Evolutionary conservation across 106 monocot genomes (phyloP), one percentile per base, ranked within the genome.

Genomic region (Phalaenopsis equestris): DNA sequence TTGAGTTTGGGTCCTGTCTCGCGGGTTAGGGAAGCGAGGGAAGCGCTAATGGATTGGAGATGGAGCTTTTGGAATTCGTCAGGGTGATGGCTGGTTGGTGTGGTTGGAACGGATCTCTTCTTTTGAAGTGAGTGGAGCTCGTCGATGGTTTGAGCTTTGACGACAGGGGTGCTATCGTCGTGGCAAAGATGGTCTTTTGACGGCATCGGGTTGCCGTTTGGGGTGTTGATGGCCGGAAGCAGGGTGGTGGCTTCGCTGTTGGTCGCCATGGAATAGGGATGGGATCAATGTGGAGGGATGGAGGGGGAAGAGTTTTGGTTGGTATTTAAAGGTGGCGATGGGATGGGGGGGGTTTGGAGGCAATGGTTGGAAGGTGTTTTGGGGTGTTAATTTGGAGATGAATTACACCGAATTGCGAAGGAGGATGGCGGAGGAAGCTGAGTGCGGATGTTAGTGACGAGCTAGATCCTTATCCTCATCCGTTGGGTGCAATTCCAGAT

Each of bases 21-120:
- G 23, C 99, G 81, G 1, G 93, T 95, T 58, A 99, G 79, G 10
- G 99, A 99, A 4, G 94, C 94, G 85, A 99, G 80, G 0, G 99
- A 99, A n/a, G 99, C 95, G 84, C 99, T 99, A 79, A 99, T 99
- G 75, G 99, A 99, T 67, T 93, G 95, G 43, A 99, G 99, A 84
- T 99, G 99, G 72, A 91, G 93, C 78, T 82, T 83, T 4, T 91
- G 93, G n/a, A 93, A 85, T 6, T 95, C 91, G 61, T 95, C 99
- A 73, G 89, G 42, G 89, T 94, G 84, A 89, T 88, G 56, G 19
- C 78, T 21, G 6, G 77, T 85, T 39, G 98, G 98, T 24, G 98
- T 99, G 67, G 94, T 94, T 24, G 98, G 98, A 5, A 94, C 89
- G 5, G 98, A 99, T 74, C 79, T 89, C 91, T 99, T 99, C 88